Conservation (phyloP, 2,329 filamentous ascomycete genomes). For the Ceratocystis destructans region DNA sequence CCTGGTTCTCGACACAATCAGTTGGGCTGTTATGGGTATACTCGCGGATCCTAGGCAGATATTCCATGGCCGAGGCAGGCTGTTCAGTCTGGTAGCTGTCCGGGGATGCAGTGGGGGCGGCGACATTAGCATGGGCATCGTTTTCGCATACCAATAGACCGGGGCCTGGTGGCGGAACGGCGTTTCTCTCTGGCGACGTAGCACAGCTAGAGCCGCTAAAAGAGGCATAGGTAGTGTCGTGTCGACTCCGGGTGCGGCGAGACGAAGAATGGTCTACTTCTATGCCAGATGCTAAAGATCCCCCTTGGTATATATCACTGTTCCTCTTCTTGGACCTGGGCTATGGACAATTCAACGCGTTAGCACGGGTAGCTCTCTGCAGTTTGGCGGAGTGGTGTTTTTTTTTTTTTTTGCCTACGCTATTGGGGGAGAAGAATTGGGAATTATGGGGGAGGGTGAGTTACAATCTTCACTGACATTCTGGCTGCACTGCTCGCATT, state of each 20-base stretch:
- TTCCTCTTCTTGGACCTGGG: constrained; percentile 16
- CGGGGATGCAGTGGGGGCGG: not conserved
- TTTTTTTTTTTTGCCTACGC: too few species aligned
- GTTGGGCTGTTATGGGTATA: not conserved
- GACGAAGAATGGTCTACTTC: not conserved
- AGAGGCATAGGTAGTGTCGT: not conserved
- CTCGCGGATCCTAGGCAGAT: constrained; percentile 5
- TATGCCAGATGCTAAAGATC: not conserved
- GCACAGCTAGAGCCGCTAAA: constrained; percentile 3
- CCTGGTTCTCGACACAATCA: constrained; percentile 13
- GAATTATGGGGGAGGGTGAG: constrained; percentile 5
- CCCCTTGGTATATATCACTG: constrained; percentile 12
- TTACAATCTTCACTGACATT: constrained; percentile 29
- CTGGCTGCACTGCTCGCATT: constrained; percentile 82
- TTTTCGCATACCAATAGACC: constrained; percentile 10
- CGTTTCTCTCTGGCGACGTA: constrained; percentile 9
- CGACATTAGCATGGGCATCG: not conserved
- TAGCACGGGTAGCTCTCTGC: too few species aligned
- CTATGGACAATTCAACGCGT: not conserved
- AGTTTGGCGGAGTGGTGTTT: too few species aligned
- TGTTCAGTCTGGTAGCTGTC: not conserved
- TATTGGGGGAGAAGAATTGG: not conserved
- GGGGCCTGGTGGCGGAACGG: constrained; percentile 13
- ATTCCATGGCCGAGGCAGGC: not conserved
- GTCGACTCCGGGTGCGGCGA: constrained; percentile 12